Evolutionary conservation across 352 stramenopile genomes (phyloP), one percentile per base, ranked within the genome.

Genomic region (Phytophthora boehmeriae): DNA sequence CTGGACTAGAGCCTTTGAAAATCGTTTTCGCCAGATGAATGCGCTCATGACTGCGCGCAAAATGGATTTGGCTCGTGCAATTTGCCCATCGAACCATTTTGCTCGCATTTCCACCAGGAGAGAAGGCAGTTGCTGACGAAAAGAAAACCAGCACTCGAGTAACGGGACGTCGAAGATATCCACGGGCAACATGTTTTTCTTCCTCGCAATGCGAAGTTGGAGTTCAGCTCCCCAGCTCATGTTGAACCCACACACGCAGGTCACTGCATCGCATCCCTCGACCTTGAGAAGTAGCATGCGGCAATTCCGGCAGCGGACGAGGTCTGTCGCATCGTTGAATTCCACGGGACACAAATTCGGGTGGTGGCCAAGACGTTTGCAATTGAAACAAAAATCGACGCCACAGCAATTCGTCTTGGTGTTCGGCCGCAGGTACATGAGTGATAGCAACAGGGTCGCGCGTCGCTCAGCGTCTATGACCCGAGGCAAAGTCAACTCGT

Each of bases 371-470:
- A 20, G 16, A 16, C 63, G 50, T 46, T 88, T 87, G 62, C 80
- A 90, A 43, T 72, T 76, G 58, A 85, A 90, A 44, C 80, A 90
- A 16, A 86, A 60, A 5, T 45, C 39, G n/a, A 34, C 27, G 25
- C 54, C 44, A 50, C 78, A 88, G 42, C 80, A 88, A 2, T 53
- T 49, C 11, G 77, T 84, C 42, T 52, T 48, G 1, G 54, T 74
- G 27, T 64, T 59, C 6, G 72, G 59, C 35, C 66, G 58, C 11
- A 59, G 23, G 44, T 76, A 65, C 47, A 79, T 56, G 10, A 71
- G 66, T n/a, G 73, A 71, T 1, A 84, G 53, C 57, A 83, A 38
- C 47, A 87, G 54, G 0, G 66, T 65, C 0, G 74, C 77, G 4
- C 72, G 74, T 2, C 74, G 75, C 42, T 87, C 77, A 0, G 58